These are phyloP conservation scores for Russula lepida DNA, from an alignment of 768 basidiomycete genomes.

Conservation along the genomic window DNA sequence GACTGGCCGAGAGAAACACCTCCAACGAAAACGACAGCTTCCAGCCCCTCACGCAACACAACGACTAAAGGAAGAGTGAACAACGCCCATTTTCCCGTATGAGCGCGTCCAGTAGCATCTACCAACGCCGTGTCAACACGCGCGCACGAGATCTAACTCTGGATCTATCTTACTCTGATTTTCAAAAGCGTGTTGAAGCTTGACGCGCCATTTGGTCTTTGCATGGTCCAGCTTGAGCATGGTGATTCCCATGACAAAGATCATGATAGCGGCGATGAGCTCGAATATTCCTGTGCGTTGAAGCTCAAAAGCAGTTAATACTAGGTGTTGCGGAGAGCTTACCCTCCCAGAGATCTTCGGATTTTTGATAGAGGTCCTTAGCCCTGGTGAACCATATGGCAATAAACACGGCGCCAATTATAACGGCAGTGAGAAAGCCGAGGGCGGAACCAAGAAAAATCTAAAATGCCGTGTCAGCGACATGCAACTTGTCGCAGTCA, in stretches of 20 bases:
- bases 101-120: conserved; percentile 42
- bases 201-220: conserved; percentile 89
- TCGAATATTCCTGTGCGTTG: conserved; percentile 49
- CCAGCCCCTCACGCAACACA: conserved; percentile 89
- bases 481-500: not conserved
- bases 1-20: conserved; percentile 82
- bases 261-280: conserved; percentile 67
- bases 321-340: conserved; percentile 22
- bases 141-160: not conserved
- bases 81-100: conserved; percentile 72
- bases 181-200: conserved; percentile 73
- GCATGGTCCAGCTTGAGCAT: conserved; percentile 96
- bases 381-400: conserved; percentile 94
- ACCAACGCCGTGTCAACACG: not conserved
- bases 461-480: conserved; percentile 30
- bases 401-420: conserved; percentile 87
- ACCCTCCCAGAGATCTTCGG: conserved; percentile 94
- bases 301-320: not conserved
- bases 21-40: conserved; percentile 90
- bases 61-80: conserved; percentile 88
- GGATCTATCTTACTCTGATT: conserved; percentile 40
- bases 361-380: conserved; percentile 69
- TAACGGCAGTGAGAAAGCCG: conserved; percentile 72
- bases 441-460: conserved; percentile 66
- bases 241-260: conserved; percentile 87